A percentile compares a stretch with the other conserved stretches of the same genome.
These are phyloP conservation scores for Collybiopsis confluens DNA, from an alignment of 768 basidiomycete species.

Conservation along the genomic window DNA sequence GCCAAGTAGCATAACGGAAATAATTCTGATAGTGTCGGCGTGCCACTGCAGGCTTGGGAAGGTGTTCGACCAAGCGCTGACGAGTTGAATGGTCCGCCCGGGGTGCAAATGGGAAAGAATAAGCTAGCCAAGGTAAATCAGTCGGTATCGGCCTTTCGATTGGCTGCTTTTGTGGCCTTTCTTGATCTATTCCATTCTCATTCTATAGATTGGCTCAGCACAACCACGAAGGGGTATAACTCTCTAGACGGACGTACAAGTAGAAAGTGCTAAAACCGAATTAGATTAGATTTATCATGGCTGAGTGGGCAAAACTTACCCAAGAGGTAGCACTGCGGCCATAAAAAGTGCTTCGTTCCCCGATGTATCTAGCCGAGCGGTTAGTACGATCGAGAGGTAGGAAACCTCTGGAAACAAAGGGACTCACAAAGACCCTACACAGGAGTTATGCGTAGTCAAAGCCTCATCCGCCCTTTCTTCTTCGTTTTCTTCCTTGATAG, in stretches of 20 bases:
- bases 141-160: constrained; percentile 34
- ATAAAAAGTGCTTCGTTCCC: constrained; percentile 60
- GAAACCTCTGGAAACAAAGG: no score
- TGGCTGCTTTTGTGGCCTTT: constrained; percentile 34
- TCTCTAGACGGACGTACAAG: constrained; percentile 38
- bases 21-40: constrained; percentile 45
- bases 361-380: constrained; percentile 51
- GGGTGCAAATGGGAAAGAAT: constrained; percentile 55
- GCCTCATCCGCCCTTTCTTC: constrained; percentile 48
- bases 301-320: constrained; percentile 36
- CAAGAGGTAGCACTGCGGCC: constrained; percentile 65
- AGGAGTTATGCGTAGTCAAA: constrained; percentile 55
- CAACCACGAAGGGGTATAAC: not conserved
- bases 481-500: constrained; percentile 37
- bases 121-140: constrained; percentile 55
- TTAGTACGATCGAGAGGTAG: no score
- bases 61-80: constrained; percentile 35
- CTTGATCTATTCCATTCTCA: constrained; percentile 54
- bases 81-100: constrained; percentile 39
- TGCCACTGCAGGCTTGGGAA: constrained; percentile 40
- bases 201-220: constrained; percentile 32
- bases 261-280: constrained; percentile 48
- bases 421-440: constrained; percentile 7
- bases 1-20: constrained; percentile 68
- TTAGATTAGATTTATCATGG: not conserved